Evolutionary conservation across 2,329 filamentous ascomycete genomes (phyloP).

Genomic region (Beauveria pseudobassiana): DNA sequence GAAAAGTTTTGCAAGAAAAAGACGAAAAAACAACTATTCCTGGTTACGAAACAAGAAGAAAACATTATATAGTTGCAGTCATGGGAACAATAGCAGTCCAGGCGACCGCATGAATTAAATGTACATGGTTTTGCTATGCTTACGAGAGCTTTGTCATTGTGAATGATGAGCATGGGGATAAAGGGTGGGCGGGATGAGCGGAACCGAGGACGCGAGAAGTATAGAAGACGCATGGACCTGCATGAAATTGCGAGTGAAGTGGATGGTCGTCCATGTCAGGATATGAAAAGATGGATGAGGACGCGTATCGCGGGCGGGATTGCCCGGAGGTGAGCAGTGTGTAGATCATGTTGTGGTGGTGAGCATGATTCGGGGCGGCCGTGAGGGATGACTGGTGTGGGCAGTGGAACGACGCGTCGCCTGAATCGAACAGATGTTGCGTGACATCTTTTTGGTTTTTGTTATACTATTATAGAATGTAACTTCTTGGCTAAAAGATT

Average conservation of each 20-base stretch:
- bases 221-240: neutral
- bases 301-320: neutral
- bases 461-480: no score
- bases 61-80: neutral
- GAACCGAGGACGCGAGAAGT: neutral
- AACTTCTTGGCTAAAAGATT: no score
- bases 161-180: neutral
- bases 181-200: neutral
- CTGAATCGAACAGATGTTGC: no score
- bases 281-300: neutral
- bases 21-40: neutral
- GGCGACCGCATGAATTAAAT: neutral
- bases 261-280: neutral
- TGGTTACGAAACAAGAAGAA: neutral
- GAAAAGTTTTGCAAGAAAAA: slow-evolving; percentile 1
- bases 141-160: neutral
- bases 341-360: neutral
- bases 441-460: neutral
- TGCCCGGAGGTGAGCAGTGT: neutral
- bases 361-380: neutral
- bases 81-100: neutral
- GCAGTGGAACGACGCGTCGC: no score
- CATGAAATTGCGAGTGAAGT: neutral
- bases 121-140: slow-evolving; percentile 1
- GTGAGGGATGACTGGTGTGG: neutral